Base-by-base conservation (phyloP, 164 flowering plant species). In the Aristolochia californica region DNA sequence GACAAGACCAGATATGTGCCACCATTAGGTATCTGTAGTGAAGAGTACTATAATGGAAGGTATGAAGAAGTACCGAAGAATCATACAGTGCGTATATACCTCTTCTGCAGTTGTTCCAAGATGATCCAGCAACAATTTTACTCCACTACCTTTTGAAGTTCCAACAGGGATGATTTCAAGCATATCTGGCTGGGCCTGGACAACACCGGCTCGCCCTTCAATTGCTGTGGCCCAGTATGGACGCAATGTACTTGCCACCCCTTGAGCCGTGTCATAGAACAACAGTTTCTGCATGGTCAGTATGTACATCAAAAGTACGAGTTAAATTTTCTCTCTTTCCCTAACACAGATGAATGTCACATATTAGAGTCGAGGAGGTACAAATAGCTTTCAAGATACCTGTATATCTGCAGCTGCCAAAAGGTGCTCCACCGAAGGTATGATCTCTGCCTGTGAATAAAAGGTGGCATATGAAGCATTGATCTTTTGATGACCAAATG, bases 191-290 rank as follows among this genome's bases (percentile, higher is more conserved):
- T 71, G 75, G 38, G 94, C 83, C 78, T 87, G 95, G 64, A 88
- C 85, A 67, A 93, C 85, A 56, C 72, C 80, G 25, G 95, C 99
- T 59, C 74, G 80, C 62, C 73, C 87, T 58, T 72, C 58, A 27
- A 81, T 72, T 50, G 88, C 97, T 72, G 81, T 82, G 48, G 84
- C 74, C 97, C 97, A 89, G 62, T 89, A 77, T 26, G 99, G 99
- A 56, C 99, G 76, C 67, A 93, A 50, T 23, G 72, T 67, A 26
- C 66, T 58, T 16, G 80, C 45, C 44, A 89, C 84, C 17, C 78
- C 78, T 66, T 87, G 94, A 55, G 78, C 72, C 61, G 89, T 83
- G 74, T 83, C 97, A 27, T 80, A 52, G 60, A 88, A 91, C n/a
- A 91, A 44, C 68, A 91, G 51, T 70, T 91, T 91, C 98, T 91